Evolutionary conservation across 2,329 filamentous ascomycete species (phyloP), one percentile per base, ranked within the genome.

Genomic region (Colletotrichum sp.): DNA sequence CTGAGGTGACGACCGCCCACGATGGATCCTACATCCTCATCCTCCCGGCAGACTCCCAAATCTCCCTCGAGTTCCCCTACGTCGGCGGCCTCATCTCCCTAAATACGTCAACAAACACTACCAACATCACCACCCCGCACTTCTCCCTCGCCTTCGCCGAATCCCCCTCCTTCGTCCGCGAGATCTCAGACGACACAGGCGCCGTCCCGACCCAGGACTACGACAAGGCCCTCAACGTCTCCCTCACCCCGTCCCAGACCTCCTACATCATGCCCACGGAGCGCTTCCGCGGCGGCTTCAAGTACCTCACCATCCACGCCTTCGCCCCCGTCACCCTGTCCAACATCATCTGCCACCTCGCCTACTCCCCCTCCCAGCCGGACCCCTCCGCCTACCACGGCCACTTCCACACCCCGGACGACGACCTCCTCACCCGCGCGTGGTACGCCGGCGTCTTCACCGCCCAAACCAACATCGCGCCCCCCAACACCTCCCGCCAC

Each of bases 351-450:
- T 76, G 81, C 30, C 80, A 83, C 52, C 78, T 84, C 24, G 80
- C 79, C 3, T 84, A 82, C 72, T 80, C 82, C 30, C 82, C 83
- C 2, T 78, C 80, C 16, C 76, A 77, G 87, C 79, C 86, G 2
- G 83, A 86, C 73, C 77, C 88, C 67, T 83, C 81, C 63, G 83
- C 84, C 10, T 89, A 88, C 60, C 80, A 83, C 15, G 88, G 88
- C 13, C 88, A 88, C 75, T 89, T 88, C 71, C 84, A 86, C 63
- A 71, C 79, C 6, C 84, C 81, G 62, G 85, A 82, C 63, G 85
- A 86, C 77, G 85, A 88, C 30, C 79, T 87, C 26, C 82, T 91
- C 44, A 89, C 90, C 75, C 84, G 85, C 8, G 84, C 87, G 22
- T 88, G 86, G 85, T 87, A 87, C 70, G 82, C 82, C 39, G 85